Base-by-base conservation (phyloP, 2,329 filamentous ascomycete species). In the Macrophomina tecta region DNA sequence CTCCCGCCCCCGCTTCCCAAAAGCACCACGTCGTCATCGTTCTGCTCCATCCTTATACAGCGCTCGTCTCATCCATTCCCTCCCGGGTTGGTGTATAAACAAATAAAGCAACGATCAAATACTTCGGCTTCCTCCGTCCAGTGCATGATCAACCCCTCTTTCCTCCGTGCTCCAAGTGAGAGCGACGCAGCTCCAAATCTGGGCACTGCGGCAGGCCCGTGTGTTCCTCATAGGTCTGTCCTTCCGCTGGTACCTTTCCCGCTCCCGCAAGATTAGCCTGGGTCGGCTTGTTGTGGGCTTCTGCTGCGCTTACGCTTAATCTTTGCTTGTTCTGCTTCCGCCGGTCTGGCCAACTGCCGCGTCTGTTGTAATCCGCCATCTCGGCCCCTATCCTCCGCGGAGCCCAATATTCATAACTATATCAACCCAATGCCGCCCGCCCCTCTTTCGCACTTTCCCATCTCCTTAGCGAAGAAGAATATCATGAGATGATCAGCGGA, bases 261-360 rank as follows among this genome's bases (percentile, higher is more conserved):
- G 58, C 58, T 62, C 58, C 58, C 58, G 58, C 58, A 62, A 62
- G n/a, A 62, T 62, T 62, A 48, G 56, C 23, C n/a, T 36, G 40
- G 2, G 5, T 28, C 46, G 46, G 46, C 46, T 23, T 49, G 23
- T 23, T 23, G 46, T 49, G 46, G 46, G 46, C 46, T 49, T 9
- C n/a, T 16, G n/a, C n/a, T 49, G 46, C 46, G n/a, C 30, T 9
- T 36, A 53, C 38, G 53, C 36, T 42, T 58, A n/a, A 28, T 23
- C 28, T 45, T 45, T 45, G 11, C 5, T 45, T 12, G 11, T 16
- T 45, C 16, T 32, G 49, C 6, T 46, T 46, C 40, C 46, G 38
- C 53, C 53, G n/a, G 14, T 30, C 34, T n/a, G 36, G 4, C 53
- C 52, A 58, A 42, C 36, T 42, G 36, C 36, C 36, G 51, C 6